Conservation (phyloP, 768 basidiomycete species). For the Psilocybe cubensis region DNA sequence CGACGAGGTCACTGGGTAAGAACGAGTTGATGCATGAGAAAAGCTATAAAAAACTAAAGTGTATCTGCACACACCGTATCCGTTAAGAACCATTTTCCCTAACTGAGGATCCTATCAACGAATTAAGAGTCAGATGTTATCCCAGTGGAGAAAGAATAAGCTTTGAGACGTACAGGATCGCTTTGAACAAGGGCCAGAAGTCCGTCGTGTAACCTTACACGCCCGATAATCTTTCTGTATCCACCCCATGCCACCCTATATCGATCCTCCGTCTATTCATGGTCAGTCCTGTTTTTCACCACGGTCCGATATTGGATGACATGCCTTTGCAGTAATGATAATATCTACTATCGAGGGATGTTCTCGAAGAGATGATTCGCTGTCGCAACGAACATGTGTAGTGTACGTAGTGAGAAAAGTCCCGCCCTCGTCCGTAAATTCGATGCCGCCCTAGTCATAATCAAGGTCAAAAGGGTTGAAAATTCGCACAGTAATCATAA, state of each 20-base stretch:
- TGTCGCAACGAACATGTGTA: constrained; percentile 28
- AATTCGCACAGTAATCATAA: neutral
- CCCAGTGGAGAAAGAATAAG: neutral
- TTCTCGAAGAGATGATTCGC: constrained; percentile 16
- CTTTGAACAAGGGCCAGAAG: constrained; percentile 48
- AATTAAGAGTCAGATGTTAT: constrained; percentile 1
- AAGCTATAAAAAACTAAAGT: neutral
- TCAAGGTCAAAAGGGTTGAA: constrained; percentile 32
- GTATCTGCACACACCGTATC: constrained; percentile 43
- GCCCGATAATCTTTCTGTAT: constrained; percentile 53
- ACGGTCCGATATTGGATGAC: constrained; percentile 19
- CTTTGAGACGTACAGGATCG: constrained; percentile 9
- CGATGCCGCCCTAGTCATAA: constrained; percentile 49
- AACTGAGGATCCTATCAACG: constrained; percentile 1
- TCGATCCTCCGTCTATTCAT: constrained; percentile 46
- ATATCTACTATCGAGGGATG: constrained; percentile 42
- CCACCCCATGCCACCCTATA: constrained; percentile 60
- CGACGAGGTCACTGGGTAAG: constrained; percentile 45
- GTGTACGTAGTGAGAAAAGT: constrained; percentile 44
- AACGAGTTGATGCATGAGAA: constrained; percentile 5
- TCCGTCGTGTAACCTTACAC: constrained; percentile 62
- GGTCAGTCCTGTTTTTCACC: neutral
- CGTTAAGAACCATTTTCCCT: constrained; percentile 39
- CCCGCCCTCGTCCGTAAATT: constrained; percentile 36
- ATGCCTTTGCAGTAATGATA: constrained; percentile 56